Evolutionary conservation across 208 protist genomes (phyloP).

Genomic region (Trypanosoma rangeli): DNA sequence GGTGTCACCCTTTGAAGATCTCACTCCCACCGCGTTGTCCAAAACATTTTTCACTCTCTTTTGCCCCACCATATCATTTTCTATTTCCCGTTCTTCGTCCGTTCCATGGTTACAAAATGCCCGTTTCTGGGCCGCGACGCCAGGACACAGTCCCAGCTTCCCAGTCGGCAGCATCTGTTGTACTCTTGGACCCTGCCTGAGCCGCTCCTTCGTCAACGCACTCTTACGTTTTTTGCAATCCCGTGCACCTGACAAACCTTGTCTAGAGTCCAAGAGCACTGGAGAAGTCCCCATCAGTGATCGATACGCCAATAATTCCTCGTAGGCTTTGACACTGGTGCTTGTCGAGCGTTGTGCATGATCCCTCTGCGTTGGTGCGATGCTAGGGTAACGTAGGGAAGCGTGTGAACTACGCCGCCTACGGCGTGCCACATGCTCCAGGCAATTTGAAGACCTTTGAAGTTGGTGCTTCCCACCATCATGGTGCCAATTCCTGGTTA

Average conservation of each 20-base stretch:
- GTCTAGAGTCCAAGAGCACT: background rate
- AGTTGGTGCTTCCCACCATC: background rate
- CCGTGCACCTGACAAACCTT: background rate
- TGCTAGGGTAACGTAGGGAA: background rate
- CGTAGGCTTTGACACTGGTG: background rate
- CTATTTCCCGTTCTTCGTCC: background rate
- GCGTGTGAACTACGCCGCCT: background rate
- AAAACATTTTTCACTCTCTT: background rate
- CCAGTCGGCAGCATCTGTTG: slow-evolving; percentile 24
- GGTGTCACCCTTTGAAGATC: background rate
- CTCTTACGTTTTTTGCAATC: background rate
- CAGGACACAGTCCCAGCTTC: slow-evolving; percentile 20
- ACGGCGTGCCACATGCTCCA: background rate
- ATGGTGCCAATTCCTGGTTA: no score
- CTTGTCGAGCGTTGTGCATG: background rate
- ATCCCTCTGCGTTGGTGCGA: background rate
- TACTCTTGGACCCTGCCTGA: slow-evolving; percentile 24
- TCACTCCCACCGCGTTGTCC: background rate
- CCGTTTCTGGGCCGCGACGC: background rate
- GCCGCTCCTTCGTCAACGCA: slow-evolving; percentile 9
- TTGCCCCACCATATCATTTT: background rate
- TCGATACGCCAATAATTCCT: background rate
- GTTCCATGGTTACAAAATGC: slow-evolving; percentile 2
- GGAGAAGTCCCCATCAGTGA: background rate
- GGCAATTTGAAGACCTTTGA: background rate